A percentile compares a stretch with the other conserved stretches of the same genome.
phyloP scores from a whole-genome alignment of 1,284 basidiomycete species.

The Puccinia polysora region DNA sequence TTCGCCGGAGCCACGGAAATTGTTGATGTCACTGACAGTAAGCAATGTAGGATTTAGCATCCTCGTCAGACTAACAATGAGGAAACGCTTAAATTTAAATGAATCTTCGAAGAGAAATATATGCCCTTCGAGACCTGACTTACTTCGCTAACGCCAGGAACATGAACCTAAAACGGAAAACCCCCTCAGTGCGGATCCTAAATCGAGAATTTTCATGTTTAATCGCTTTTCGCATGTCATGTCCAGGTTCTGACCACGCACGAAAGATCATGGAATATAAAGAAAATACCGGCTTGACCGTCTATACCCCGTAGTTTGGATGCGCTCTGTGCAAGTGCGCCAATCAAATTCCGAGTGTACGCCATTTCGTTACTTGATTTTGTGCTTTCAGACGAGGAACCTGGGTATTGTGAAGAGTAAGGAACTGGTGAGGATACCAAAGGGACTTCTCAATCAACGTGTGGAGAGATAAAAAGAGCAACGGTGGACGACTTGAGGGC shows the following conservation, averaged over 20 bases:
- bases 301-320: constrained; percentile 50
- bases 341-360: constrained; percentile 35
- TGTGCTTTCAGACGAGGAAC: not conserved
- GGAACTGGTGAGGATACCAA: not conserved
- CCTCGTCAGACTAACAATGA: not conserved
- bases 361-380: constrained; percentile 24
- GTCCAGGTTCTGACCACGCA: not conserved
- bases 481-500: no score
- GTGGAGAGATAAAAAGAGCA: no score
- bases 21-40: not conserved
- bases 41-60: not conserved
- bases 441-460: not conserved
- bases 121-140: constrained; percentile 61
- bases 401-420: not conserved
- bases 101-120: constrained; percentile 70
- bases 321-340: constrained; percentile 25
- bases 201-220: not conserved
- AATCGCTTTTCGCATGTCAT: not conserved
- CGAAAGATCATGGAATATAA: constrained; percentile 76
- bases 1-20: constrained; percentile 50
- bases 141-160: constrained; percentile 46
- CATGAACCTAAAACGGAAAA: constrained; percentile 53
- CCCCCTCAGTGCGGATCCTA: constrained; percentile 73
- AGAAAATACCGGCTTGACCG: constrained; percentile 75
- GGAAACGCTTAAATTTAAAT: constrained; percentile 51